Base-by-base conservation (phyloP, 805 yeast genomes). In the Starmerella apicola region DNA sequence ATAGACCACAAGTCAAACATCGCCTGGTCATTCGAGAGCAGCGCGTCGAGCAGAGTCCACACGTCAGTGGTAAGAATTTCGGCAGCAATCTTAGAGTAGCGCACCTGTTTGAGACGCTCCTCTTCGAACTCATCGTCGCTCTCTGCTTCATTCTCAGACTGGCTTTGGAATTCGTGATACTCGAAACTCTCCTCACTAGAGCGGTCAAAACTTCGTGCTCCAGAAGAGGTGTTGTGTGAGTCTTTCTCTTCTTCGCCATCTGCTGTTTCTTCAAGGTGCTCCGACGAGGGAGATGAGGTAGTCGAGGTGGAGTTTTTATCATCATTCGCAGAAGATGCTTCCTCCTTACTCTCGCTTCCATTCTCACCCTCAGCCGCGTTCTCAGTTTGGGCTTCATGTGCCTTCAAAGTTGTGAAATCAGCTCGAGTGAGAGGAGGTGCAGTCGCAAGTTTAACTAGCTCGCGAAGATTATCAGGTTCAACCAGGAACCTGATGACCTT, bases 21-120 rank as follows among this genome's bases (percentile, higher is more conserved):
- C 28, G 82, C 66, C 17, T 66, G 70, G 3, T 72, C 65, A 44
- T 76, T 73, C 50, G 81, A 86, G 78, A 88, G 77, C 40, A 91
- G 78, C 1, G 94, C 77, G 50, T 86, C 94, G 1, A 95, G 81
- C 28, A 91, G 66, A 2, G 93, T 80, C 95, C 96, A 88, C 7
- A 85, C 86, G 55, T 88, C 97, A 3, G 91, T 83, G 30, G 88
- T 74, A 35, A 91, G 65, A 32, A 91, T 78, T 57, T 91, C 97
- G 2, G 95, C 83, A 5, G 95, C 85, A 51, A 79, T 68, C 41
- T 76, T 77, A 1, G 84, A 76, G 51, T 26, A 54, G 49, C 32
- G 49, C 44, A 24, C 32, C 38, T 18, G 44, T 28, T 20, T 45
- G 29, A 34, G 41, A 20, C 41, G 40, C 39, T 45, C 50, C 30